Percentiles rank a stretch among this genome's conserved stretches.
Conservation (phyloP, 768 basidiomycete species). For the Tulasnella sp. region DNA sequence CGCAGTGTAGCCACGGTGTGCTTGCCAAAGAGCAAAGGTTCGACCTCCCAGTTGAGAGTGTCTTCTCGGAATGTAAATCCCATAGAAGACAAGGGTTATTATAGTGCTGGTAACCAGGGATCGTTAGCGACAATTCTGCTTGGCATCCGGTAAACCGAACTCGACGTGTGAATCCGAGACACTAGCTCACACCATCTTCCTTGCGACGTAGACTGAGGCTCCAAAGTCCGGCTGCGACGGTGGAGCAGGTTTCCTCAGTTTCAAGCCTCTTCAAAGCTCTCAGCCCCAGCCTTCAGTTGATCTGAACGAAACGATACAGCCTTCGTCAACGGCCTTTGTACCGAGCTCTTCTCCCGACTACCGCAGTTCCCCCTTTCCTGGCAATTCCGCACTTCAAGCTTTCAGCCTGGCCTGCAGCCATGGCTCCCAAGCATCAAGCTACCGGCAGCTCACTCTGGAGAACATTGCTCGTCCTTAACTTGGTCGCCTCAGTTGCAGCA, state of each 20-base stretch:
- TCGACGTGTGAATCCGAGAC: constrained; percentile 8
- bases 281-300: neutral
- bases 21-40: neutral
- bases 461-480: neutral
- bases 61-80: neutral
- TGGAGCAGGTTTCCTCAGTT: neutral
- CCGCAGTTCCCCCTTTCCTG: neutral
- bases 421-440: neutral
- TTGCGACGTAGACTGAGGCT: constrained; percentile 5
- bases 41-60: neutral
- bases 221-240: neutral
- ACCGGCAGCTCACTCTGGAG: neutral
- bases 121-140: neutral
- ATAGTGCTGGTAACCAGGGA: neutral
- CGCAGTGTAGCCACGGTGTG: neutral
- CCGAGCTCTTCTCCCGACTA: neutral
- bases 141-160: neutral
- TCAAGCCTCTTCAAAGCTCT: neutral
- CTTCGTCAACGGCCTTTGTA: neutral
- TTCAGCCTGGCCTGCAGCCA: constrained; percentile 10
- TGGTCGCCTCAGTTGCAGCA: constrained; percentile 35
- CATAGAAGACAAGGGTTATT: neutral
- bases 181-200: neutral
- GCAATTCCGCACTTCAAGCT: neutral
- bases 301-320: neutral